A percentile compares a stretch with the other conserved stretches of the same genome.
phyloP scores from a whole-genome alignment of 75 land plant genomes.

The Selaginella moellendorffii region DNA sequence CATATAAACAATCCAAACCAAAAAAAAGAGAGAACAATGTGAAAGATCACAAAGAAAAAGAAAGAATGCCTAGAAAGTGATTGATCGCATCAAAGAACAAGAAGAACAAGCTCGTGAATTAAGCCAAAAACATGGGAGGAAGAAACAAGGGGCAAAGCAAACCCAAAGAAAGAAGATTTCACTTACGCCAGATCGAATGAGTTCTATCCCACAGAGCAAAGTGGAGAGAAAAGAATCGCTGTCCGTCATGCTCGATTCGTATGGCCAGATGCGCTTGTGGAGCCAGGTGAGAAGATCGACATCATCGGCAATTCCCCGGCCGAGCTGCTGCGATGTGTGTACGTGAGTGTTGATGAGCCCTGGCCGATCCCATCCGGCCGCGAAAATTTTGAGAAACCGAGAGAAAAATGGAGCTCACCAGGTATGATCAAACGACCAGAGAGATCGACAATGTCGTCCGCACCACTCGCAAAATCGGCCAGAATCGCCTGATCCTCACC shows the following conservation, averaged over 20 bases:
- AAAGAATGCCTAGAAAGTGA: not conserved
- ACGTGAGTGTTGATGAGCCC: conserved; percentile 93
- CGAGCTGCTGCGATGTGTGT: conserved; percentile 95
- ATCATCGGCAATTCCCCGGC: conserved; percentile 91
- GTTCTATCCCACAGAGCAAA: conserved; percentile 84
- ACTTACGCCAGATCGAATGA: conserved; percentile 84
- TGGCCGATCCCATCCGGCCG: no score
- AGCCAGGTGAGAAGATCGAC: conserved; percentile 94
- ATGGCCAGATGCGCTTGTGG: conserved; percentile 91
- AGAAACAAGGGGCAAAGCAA: not conserved
- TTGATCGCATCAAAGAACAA: not conserved
- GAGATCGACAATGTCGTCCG: conserved; percentile 39
- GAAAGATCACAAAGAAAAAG: not conserved
- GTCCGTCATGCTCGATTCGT: conserved; percentile 80
- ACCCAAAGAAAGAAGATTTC: not conserved
- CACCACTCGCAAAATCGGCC: conserved; percentile 23
- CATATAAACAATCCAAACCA: no score
- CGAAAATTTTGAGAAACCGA: no score
- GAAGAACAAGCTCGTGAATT: not conserved
- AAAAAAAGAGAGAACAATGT: not conserved
- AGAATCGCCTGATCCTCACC: conserved; percentile 42
- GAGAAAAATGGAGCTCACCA: conserved; percentile 37
- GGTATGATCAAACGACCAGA: conserved; percentile 53
- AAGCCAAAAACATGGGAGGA: not conserved
- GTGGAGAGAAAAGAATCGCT: conserved; percentile 85